Conservation (phyloP, 805 yeast genomes). For the Groenewaldozyma tartarivorans region DNA sequence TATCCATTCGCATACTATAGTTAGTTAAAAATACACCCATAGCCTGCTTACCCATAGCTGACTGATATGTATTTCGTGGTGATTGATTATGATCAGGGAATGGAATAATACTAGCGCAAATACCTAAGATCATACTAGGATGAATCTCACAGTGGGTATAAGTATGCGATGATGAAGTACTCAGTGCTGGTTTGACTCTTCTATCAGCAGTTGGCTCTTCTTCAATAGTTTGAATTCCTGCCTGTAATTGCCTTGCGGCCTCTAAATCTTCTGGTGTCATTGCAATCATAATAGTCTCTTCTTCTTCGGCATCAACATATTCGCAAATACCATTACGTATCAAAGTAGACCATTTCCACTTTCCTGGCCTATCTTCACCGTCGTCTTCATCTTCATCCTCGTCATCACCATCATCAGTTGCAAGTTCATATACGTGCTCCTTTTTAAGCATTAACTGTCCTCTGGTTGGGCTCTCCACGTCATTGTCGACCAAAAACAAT, state of each 20-base stretch:
- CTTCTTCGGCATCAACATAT: slow-evolving; percentile 98
- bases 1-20: slow-evolving; percentile 95
- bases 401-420: slow-evolving; percentile 32
- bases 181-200: slow-evolving; percentile 66
- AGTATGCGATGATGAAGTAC: slow-evolving; percentile 61
- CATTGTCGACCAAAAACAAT: slow-evolving; percentile 82
- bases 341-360: slow-evolving; percentile 77
- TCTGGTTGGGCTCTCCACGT: slow-evolving; percentile 38
- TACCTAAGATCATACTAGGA: slow-evolving; percentile 97
- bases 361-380: slow-evolving; percentile 31
- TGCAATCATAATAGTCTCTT: slow-evolving; percentile 95
- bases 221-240: slow-evolving; percentile 20
- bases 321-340: slow-evolving; percentile 84
- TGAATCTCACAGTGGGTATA: slow-evolving; percentile 99
- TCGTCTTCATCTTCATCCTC: slow-evolving; percentile 32
- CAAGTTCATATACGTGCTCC: slow-evolving; percentile 67
- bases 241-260: slow-evolving; percentile 38
- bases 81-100: slow-evolving; percentile 98
- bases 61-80: slow-evolving; percentile 85
- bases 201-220: slow-evolving; percentile 45
- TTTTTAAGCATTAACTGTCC: slow-evolving; percentile 79
- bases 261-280: slow-evolving; percentile 97
- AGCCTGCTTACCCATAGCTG: slow-evolving; percentile 98
- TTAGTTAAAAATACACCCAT: slow-evolving; percentile 98
- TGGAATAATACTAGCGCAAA: slow-evolving; percentile 97